Base-by-base conservation (phyloP, 305 asterid genomes). In the Andrographis paniculata region DNA sequence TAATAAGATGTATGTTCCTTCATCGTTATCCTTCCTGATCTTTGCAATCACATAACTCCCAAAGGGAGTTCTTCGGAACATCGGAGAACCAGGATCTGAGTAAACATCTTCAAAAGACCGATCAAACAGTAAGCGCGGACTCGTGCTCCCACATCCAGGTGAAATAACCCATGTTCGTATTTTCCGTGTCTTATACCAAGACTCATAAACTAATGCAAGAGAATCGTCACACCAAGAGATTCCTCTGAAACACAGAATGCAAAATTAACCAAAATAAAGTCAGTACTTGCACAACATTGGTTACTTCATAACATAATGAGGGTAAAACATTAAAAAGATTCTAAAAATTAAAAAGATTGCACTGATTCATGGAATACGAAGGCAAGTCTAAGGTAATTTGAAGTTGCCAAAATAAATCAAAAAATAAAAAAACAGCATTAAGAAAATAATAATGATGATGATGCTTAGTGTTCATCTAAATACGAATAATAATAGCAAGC, bases 51-150 rank as follows among this genome's bases (percentile, higher is more conserved):
- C 86, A 45, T 84, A 87, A 57, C 87, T 87, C 45, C 99, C 99
- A 39, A 65, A 57, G 65, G 72, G 67, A 54, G 95, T 79, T 73
- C 95, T 77, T 50, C 96, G 81, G 56, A 64, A 54, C 96, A 87
- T 87, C 14, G 99, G 99, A 69, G 93, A 80, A 45, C 99, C 99
- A 35, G 99, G 99, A 72, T 92, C 99, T 27, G 99, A 87, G 73
- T 92, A 92, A 56, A 92, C 96, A 74, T 92, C 99, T 76, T 92
- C 99, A 20, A 83, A 92, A 58, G 99, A 92, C 75, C 99, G 65
- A 77, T 92, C 99, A 63, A 92, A 92, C 53, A 92, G 73, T 72
- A 87, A 69, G 39, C 75, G 80, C 8, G 94, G 91, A 64, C 58
- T 71, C 45, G 63, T 63, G 66, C 71, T 69, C 69, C 70, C 75